phyloP scores from a whole-genome alignment of 2,329 filamentous ascomycete genomes.

The Aschersonia sp. region DNA sequence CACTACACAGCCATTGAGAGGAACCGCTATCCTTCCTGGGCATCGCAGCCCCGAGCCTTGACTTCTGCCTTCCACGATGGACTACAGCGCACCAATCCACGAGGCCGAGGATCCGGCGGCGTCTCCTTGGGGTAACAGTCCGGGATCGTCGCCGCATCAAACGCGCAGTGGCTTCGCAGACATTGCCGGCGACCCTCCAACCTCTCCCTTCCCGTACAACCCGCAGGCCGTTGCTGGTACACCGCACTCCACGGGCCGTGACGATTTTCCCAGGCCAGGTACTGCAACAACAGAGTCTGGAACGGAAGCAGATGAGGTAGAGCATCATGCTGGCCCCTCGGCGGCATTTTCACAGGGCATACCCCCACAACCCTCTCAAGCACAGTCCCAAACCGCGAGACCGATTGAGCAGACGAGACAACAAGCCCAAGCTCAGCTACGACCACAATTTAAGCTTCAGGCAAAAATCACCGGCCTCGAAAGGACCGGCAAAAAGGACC shows the following conservation, averaged over 20 bases:
- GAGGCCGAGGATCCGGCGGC: slow-evolving; percentile 37
- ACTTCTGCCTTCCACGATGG: slow-evolving; percentile 24
- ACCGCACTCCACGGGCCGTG: slow-evolving; percentile 19
- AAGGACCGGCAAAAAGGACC: slow-evolving; percentile 87
- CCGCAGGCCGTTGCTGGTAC: slow-evolving; percentile 25
- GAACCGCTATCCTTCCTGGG: background rate
- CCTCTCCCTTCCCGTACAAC: slow-evolving; percentile 28
- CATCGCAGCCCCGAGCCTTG: background rate
- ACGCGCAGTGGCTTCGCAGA: slow-evolving; percentile 27
- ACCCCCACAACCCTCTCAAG: slow-evolving; percentile 8
- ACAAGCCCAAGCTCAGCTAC: slow-evolving; percentile 40
- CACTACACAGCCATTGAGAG: too few relatives aligned
- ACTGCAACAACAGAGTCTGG: slow-evolving; percentile 31
- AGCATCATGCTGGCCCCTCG: slow-evolving; percentile 12
- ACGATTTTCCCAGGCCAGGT: slow-evolving; percentile 28
- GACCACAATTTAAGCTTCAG: slow-evolving; percentile 71
- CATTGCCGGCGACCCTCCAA: slow-evolving; percentile 23
- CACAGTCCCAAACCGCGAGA: slow-evolving; percentile 5
- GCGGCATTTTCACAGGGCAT: slow-evolving; percentile 1
- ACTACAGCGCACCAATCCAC: slow-evolving; percentile 41
- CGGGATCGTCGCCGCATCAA: slow-evolving; percentile 32
- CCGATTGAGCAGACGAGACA: slow-evolving; percentile 23
- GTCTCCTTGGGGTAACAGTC: slow-evolving; percentile 43
- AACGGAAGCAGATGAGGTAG: slow-evolving; percentile 21
- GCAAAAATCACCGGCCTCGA: slow-evolving; percentile 92